A percentile compares a stretch with the other conserved stretches of the same genome.
These are phyloP conservation scores for Vigna angularis DNA, from an alignment of 306 rosid genomes.

Conservation along the genomic window DNA sequence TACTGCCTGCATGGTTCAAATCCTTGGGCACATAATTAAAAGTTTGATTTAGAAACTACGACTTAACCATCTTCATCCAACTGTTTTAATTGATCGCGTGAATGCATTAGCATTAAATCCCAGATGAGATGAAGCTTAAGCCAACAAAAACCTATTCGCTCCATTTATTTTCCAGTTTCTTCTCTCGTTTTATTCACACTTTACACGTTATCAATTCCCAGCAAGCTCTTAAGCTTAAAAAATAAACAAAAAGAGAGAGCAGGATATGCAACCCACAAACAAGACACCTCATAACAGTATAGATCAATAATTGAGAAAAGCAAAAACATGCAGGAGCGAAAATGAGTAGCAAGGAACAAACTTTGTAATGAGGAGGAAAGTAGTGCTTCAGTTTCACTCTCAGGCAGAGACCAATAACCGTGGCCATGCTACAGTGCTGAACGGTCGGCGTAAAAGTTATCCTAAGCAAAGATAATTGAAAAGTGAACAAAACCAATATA, in stretches of 20 bases:
- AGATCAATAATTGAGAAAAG: not conserved
- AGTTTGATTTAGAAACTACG: not conserved
- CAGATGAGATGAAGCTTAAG: not conserved
- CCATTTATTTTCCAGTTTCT: not conserved
- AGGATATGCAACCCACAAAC: not conserved
- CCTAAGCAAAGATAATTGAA: conserved; percentile 49
- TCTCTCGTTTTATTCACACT: not conserved
- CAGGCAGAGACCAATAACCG: conserved; percentile 93
- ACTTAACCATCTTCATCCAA: not conserved
- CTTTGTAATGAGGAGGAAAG: conserved; percentile 95
- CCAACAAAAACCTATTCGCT: not conserved
- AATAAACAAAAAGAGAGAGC: not conserved
- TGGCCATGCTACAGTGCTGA: conserved; percentile 98
- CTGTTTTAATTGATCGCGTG: not conserved
- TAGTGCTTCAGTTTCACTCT: conserved; percentile 83
- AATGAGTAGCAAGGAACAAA: conserved; percentile 33
- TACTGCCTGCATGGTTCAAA: not conserved
- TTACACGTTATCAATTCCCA: not conserved
- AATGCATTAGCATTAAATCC: not conserved
- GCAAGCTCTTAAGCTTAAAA: not conserved
- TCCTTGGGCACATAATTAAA: not conserved
- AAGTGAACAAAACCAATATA: not conserved
- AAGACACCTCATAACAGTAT: not conserved
- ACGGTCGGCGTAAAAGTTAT: conserved; percentile 96
- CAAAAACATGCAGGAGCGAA: not conserved